Evolutionary conservation across 495 filamentous ascomycete species (phyloP).

Genomic region (Penicillium cinerascens): DNA sequence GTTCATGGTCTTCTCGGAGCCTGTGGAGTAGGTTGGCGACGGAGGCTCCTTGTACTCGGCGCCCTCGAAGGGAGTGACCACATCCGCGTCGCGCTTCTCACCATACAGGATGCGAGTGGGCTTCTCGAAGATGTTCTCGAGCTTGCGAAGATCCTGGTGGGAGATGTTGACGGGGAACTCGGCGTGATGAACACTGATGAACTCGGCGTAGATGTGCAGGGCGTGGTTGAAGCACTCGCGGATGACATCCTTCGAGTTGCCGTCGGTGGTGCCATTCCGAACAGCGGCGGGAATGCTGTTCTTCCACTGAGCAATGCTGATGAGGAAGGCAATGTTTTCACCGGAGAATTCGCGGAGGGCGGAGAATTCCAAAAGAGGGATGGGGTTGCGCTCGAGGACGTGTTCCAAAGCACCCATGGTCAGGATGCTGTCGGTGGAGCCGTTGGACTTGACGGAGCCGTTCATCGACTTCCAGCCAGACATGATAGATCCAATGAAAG

Average conservation of each 20-base stretch:
- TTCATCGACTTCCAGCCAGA: constrained; percentile 33
- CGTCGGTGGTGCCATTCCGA: neutral
- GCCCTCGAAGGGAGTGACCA: constrained; percentile 27
- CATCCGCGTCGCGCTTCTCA: constrained; percentile 26
- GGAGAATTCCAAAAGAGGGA: constrained; percentile 56
- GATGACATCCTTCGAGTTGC: constrained; percentile 26
- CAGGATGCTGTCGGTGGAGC: constrained; percentile 40
- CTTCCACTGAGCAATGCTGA: constrained; percentile 55
- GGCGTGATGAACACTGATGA: constrained; percentile 52
- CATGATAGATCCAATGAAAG: constrained; percentile 33
- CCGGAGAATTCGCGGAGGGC: constrained; percentile 62
- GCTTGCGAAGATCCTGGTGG: constrained; percentile 39
- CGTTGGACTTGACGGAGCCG: constrained; percentile 25
- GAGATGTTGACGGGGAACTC: constrained; percentile 64
- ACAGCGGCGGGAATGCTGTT: constrained; percentile 12
- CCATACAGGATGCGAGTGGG: constrained; percentile 35
- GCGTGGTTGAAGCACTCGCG: constrained; percentile 48
- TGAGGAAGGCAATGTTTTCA: constrained; percentile 67
- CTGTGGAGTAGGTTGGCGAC: constrained; percentile 19
- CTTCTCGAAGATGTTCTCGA: constrained; percentile 49
- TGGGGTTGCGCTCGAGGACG: constrained; percentile 51
- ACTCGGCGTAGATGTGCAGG: constrained; percentile 55
- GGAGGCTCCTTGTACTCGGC: constrained; percentile 19
- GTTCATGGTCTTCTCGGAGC: constrained; percentile 20
- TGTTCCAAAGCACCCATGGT: constrained; percentile 60